Evolutionary conservation across 139 green algal species (phyloP).

Genomic region (Tetraselmis striata): DNA sequence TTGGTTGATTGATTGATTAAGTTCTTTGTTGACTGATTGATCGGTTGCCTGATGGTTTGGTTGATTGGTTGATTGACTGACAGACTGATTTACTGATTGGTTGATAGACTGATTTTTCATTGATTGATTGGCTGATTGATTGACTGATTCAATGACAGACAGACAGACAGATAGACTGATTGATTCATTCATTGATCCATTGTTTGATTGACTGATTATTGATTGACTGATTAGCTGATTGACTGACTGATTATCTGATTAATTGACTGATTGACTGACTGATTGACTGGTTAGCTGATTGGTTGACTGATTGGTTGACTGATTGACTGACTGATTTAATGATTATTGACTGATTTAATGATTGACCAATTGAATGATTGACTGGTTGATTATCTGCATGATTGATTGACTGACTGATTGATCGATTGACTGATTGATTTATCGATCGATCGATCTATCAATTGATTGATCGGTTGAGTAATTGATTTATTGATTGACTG

Average conservation of each 20-base stretch:
- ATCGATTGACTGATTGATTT: neutral
- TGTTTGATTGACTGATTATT: neutral
- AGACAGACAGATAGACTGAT: neutral
- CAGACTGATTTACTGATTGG: neutral
- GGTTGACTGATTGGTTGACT: neutral
- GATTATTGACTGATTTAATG: neutral
- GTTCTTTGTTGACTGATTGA: neutral
- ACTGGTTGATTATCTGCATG: neutral
- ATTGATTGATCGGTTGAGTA: neutral
- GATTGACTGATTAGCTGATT: neutral
- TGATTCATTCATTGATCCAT: neutral
- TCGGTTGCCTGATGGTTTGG: neutral
- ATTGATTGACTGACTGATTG: neutral
- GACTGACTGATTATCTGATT: neutral
- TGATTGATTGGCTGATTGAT: neutral
- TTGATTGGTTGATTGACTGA: neutral
- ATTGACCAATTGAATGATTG: neutral
- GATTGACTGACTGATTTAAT: neutral
- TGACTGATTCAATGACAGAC: neutral
- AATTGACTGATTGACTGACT: neutral
- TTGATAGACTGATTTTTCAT: neutral
- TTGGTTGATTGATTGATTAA: neutral
- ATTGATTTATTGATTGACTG: neutral
- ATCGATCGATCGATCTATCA: neutral
- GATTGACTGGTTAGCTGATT: neutral